These are phyloP conservation scores for Thalassiosira pacifica DNA, from an alignment of 352 stramenopile species.

Conservation along the genomic window DNA sequence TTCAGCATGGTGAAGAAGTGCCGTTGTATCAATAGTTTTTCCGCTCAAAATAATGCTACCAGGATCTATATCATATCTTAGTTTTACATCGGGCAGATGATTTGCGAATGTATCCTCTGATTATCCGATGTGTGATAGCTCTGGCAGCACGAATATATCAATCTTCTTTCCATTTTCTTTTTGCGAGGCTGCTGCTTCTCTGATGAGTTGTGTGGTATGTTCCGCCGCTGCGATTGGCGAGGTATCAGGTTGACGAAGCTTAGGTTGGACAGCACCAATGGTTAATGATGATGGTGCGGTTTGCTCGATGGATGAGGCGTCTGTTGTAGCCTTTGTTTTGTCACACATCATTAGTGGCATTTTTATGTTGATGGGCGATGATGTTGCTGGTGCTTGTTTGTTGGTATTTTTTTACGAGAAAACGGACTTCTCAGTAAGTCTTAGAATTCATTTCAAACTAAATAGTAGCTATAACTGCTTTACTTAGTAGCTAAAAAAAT, in stretches of 20 bases:
- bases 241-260: background rate
- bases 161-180: slow-evolving; percentile 30
- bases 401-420: background rate
- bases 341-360: background rate
- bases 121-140: slow-evolving; percentile 56
- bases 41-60: no score
- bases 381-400: background rate
- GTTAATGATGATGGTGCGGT: background rate
- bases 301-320: background rate
- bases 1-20: no score
- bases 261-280: slow-evolving; percentile 23
- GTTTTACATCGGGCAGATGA: slow-evolving; percentile 25
- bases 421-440: no score
- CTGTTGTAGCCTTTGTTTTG: background rate
- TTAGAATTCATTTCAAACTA: no score
- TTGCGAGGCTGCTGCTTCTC: slow-evolving; percentile 1
- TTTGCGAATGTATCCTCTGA: slow-evolving; percentile 53
- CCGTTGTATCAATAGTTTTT: no score
- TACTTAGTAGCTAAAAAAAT: no score
- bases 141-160: slow-evolving; percentile 61
- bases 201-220: slow-evolving; percentile 15
- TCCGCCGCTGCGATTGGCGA: slow-evolving; percentile 8
- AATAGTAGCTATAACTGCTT: no score
- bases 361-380: no score
- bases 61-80: background rate